These are phyloP conservation scores for Fusarium fujikuroi DNA, from an alignment of 2,329 filamentous ascomycete genomes.

Conservation along the genomic window DNA sequence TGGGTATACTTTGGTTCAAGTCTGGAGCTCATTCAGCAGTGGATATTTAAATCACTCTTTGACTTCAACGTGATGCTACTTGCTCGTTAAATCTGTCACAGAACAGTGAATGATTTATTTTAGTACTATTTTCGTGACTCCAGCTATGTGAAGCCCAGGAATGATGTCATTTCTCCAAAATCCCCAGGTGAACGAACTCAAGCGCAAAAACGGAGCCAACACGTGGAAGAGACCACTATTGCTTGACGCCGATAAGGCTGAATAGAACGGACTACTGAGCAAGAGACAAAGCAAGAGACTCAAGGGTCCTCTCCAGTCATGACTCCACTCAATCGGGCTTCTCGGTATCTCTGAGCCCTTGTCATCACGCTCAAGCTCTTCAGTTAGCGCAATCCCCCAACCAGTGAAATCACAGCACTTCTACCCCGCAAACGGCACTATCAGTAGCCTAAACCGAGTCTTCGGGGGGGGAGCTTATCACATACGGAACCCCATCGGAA, in stretches of 20 bases:
- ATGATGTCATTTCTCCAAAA: not conserved
- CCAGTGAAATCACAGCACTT: not conserved
- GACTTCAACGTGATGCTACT: too few relatives aligned
- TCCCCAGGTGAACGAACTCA: accelerated
- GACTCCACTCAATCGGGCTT: not conserved
- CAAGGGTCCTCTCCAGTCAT: not conserved
- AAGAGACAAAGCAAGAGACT: not conserved
- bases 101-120: too few relatives aligned
- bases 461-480: conserved; percentile 5
- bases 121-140: too few relatives aligned
- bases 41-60: too few relatives aligned
- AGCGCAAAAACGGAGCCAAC: not conserved
- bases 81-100: too few relatives aligned
- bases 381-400: not conserved
- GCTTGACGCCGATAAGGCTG: not conserved
- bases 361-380: not conserved
- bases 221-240: not conserved
- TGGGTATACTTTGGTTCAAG: too few relatives aligned
- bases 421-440: conserved; percentile 21
- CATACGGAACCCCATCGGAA: conserved; percentile 9
- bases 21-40: too few relatives aligned
- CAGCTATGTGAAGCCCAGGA: accelerated
- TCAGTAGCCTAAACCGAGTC: not conserved
- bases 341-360: not conserved
- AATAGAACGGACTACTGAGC: not conserved